Evolutionary conservation across 2,329 filamentous ascomycete species (phyloP).

Genomic region (Aspergillus cejpii): DNA sequence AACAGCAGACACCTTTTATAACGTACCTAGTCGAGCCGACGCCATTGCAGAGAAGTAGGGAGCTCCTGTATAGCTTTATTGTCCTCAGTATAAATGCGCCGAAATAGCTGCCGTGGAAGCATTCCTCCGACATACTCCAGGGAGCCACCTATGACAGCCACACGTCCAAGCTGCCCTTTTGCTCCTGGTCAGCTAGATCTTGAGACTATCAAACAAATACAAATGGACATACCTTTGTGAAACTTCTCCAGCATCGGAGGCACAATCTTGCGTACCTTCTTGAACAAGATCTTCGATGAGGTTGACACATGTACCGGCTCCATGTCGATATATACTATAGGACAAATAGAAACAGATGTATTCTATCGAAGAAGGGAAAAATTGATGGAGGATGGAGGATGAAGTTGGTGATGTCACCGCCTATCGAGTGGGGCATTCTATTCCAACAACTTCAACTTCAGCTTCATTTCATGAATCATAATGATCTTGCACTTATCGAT

Average conservation of each 20-base stretch:
- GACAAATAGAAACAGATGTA: not conserved
- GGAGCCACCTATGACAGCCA: constrained; percentile 90
- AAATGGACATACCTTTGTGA: constrained; percentile 67
- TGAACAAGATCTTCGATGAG: constrained; percentile 66
- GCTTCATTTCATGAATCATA: not conserved
- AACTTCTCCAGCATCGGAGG: constrained; percentile 93
- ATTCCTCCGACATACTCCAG: constrained; percentile 53
- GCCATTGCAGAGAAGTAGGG: constrained; percentile 98
- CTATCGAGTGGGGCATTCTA: constrained; percentile 26
- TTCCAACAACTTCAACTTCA: too few relatives aligned
- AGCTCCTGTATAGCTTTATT: constrained; percentile 71
- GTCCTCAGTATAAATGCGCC: constrained; percentile 6
- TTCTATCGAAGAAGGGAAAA: not conserved
- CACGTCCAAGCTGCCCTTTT: constrained; percentile 81
- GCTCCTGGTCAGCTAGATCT: constrained; percentile 1
- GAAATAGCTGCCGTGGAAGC: constrained; percentile 1
- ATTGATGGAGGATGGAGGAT: constrained; percentile 3
- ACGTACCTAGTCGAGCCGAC: constrained; percentile 69
- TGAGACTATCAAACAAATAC: not conserved
- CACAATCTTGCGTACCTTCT: constrained; percentile 79
- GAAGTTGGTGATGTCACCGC: constrained; percentile 31
- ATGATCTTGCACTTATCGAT: too few relatives aligned
- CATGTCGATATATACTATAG: constrained; percentile 16
- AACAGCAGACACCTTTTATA: not conserved
- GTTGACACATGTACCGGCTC: constrained; percentile 50